These are phyloP conservation scores for Thalia dealbata DNA, from an alignment of 176 grass and related monocot species.

Conservation along the genomic window DNA sequence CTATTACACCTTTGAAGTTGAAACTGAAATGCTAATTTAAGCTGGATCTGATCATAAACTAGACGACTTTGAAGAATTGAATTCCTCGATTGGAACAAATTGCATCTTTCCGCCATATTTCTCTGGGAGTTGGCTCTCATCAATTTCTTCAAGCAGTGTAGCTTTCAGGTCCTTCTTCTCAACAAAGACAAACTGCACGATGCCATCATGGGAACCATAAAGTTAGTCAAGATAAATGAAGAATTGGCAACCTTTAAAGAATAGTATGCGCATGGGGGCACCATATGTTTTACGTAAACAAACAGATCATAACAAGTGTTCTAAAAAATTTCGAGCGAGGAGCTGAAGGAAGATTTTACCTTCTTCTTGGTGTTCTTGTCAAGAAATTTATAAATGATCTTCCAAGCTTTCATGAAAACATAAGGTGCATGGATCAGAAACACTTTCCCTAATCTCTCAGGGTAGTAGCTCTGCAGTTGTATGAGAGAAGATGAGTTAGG, in stretches of 20 bases:
- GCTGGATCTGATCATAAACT: background rate
- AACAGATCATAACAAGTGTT: too few species aligned
- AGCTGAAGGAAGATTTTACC: background rate
- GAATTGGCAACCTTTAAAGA: too few species aligned
- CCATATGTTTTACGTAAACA: too few species aligned
- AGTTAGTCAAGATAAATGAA: background rate
- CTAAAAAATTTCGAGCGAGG: too few species aligned
- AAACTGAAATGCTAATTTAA: too few species aligned
- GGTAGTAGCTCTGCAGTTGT: slow-evolving; percentile 28
- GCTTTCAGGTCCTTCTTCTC: slow-evolving; percentile 26
- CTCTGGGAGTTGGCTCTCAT: slow-evolving; percentile 39
- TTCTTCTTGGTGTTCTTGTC: slow-evolving; percentile 30
- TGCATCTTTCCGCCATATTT: slow-evolving; percentile 33
- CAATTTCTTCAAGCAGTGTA: slow-evolving; percentile 27
- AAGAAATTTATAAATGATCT: slow-evolving; percentile 25
- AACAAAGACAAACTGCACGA: slow-evolving; percentile 29
- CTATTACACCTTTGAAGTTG: too few species aligned
- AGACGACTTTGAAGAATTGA: background rate
- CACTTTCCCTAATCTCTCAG: slow-evolving; percentile 29
- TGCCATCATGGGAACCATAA: background rate
- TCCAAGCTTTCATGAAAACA: slow-evolving; percentile 33
- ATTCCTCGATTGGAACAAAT: background rate
- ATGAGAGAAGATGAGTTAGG: background rate
- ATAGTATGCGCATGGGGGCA: too few species aligned
- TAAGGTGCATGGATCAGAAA: slow-evolving; percentile 28